phyloP scores from a whole-genome alignment of 2,329 filamentous ascomycete species.

The Colletotrichum sublineola region DNA sequence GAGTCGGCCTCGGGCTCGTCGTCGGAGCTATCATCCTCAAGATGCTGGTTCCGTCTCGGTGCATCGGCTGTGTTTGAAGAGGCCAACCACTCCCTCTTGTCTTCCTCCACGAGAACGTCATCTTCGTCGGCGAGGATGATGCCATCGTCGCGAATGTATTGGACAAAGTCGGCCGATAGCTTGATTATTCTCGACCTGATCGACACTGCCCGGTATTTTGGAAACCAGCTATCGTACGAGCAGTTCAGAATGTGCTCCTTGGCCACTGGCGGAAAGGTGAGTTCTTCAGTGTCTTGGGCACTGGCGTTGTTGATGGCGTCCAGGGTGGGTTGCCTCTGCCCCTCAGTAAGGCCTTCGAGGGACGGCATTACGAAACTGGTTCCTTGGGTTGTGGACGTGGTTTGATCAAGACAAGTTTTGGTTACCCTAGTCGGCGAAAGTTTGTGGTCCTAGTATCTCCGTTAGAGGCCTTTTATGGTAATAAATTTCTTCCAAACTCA shows the following conservation, averaged over 20 bases:
- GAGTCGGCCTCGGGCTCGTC: slow-evolving; percentile 62
- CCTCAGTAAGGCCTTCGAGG: slow-evolving; percentile 45
- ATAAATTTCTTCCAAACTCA: slow-evolving; percentile 15
- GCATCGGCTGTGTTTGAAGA: slow-evolving; percentile 31
- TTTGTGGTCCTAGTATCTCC: not conserved
- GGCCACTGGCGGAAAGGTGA: slow-evolving; percentile 86
- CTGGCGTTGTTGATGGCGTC: slow-evolving; percentile 31
- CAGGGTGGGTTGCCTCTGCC: slow-evolving; percentile 37
- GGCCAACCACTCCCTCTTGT: slow-evolving; percentile 65
- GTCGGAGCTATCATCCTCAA: slow-evolving; percentile 60
- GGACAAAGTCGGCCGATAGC: slow-evolving; percentile 79
- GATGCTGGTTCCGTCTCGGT: slow-evolving; percentile 45
- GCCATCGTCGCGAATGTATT: slow-evolving; percentile 91
- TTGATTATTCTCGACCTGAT: slow-evolving; percentile 90
- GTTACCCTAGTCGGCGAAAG: not conserved
- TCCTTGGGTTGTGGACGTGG: not conserved
- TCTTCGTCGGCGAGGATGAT: slow-evolving; percentile 86
- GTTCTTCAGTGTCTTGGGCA: slow-evolving; percentile 45
- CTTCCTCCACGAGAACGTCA: slow-evolving; percentile 64
- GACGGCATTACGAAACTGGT: slow-evolving; percentile 49
- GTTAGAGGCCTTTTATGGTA: not conserved
- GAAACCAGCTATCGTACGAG: slow-evolving; percentile 93
- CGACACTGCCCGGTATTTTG: slow-evolving; percentile 79
- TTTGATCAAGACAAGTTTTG: not conserved
- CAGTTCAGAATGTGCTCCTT: slow-evolving; percentile 93